phyloP scores from a whole-genome alignment of 768 basidiomycete genomes.

The Favolaschia claudopus region DNA sequence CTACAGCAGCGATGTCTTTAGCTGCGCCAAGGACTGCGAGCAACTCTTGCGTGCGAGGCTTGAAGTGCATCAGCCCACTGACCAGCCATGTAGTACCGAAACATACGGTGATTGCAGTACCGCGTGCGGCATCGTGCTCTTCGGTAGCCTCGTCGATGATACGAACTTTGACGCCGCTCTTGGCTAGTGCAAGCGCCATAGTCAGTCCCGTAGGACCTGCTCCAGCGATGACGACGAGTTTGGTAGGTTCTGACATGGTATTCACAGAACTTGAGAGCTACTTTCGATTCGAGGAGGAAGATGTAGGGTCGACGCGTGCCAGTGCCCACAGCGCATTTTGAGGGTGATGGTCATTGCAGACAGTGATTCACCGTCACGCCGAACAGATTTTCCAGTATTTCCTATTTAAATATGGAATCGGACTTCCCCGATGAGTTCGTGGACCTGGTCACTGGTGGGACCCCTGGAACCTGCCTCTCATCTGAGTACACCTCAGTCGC shows the following conservation, averaged over 20 bases:
- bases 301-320: no score
- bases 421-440: no score
- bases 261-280: no score
- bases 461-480: no score
- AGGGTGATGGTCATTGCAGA: no score
- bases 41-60: conserved; percentile 37
- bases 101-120: conserved; percentile 20
- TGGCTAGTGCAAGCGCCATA: conserved; percentile 31
- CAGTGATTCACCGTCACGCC: no score
- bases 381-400: no score
- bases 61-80: not conserved
- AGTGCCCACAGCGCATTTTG: no score
- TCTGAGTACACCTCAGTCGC: no score
- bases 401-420: no score
- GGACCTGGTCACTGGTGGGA: no score
- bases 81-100: not conserved
- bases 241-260: not conserved
- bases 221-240: conserved; percentile 29
- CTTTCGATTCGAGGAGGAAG: no score
- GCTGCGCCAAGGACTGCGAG: conserved; percentile 36
- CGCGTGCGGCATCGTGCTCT: conserved; percentile 26
- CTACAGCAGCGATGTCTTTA: conserved; percentile 24
- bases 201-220: conserved; percentile 38
- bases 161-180: conserved; percentile 32
- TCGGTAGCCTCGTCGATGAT: conserved; percentile 28